These are phyloP conservation scores for Trypanosomatidae sp. DNA, from an alignment of 208 protist genomes.

Conservation along the genomic window DNA sequence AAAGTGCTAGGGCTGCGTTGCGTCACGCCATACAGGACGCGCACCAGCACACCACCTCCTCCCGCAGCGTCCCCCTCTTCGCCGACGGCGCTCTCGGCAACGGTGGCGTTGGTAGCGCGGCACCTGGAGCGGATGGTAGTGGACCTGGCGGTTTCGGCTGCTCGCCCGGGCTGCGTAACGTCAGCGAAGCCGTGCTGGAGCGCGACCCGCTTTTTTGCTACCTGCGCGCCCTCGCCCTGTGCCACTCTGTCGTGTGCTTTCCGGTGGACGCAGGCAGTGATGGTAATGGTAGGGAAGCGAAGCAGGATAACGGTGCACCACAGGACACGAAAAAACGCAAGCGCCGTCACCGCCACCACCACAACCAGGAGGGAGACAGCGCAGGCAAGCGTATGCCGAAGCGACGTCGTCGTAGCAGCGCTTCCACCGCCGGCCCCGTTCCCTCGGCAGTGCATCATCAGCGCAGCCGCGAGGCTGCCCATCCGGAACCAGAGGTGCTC, in stretches of 20 bases:
- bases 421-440: not conserved
- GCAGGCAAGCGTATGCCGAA: not conserved
- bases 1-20: too few species aligned
- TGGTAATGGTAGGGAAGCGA: not conserved
- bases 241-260: constrained; percentile 86
- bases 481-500: not conserved
- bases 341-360: not conserved
- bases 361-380: not conserved
- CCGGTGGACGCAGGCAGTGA: constrained; percentile 11
- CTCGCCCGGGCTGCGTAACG: constrained; percentile 5
- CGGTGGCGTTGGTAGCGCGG: not conserved
- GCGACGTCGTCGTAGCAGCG: not conserved
- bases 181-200: constrained; percentile 46
- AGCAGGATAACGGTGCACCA: not conserved
- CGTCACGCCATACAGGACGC: not conserved
- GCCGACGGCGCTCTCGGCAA: not conserved
- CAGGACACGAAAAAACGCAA: not conserved
- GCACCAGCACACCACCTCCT: constrained; percentile 1
- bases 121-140: not conserved
- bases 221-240: constrained; percentile 65
- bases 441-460: not conserved
- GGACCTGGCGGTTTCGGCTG: not conserved
- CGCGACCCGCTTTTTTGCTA: constrained; percentile 55
- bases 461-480: not conserved
- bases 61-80: not conserved